These are phyloP conservation scores for Trichoderma orchidacearum DNA, from an alignment of 495 filamentous ascomycete species.

Conservation along the genomic window DNA sequence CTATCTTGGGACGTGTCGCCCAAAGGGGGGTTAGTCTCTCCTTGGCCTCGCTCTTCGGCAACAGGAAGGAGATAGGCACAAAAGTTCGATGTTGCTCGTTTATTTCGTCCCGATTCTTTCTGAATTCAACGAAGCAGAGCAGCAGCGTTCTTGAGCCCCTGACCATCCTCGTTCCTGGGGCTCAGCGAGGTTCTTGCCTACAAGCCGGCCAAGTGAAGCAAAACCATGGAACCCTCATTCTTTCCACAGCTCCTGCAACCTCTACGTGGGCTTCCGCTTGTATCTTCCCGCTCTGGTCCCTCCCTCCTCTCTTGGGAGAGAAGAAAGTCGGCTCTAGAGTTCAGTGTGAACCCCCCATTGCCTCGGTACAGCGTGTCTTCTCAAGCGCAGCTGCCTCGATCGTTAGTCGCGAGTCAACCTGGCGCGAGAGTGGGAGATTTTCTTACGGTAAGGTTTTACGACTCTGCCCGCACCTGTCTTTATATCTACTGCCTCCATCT, in stretches of 20 bases:
- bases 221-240: background rate
- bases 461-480: background rate
- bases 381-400: background rate
- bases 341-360: background rate
- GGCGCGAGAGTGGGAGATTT: background rate
- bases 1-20: background rate
- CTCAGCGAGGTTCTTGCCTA: background rate
- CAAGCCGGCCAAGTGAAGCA: background rate
- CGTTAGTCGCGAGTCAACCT: background rate
- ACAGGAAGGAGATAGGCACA: background rate
- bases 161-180: background rate
- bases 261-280: background rate
- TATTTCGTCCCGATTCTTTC: background rate
- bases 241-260: background rate
- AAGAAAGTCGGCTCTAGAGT: background rate
- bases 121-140: background rate
- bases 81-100: background rate
- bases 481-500: background rate
- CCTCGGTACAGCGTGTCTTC: background rate
- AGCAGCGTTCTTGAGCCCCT: background rate
- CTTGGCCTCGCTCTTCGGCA: background rate
- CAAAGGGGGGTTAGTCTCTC: background rate
- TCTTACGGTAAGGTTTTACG: background rate
- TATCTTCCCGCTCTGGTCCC: background rate
- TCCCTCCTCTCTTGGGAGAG: background rate